Evolutionary conservation across 352 stramenopile species (phyloP).

Genomic region (Pythium chondricola): DNA sequence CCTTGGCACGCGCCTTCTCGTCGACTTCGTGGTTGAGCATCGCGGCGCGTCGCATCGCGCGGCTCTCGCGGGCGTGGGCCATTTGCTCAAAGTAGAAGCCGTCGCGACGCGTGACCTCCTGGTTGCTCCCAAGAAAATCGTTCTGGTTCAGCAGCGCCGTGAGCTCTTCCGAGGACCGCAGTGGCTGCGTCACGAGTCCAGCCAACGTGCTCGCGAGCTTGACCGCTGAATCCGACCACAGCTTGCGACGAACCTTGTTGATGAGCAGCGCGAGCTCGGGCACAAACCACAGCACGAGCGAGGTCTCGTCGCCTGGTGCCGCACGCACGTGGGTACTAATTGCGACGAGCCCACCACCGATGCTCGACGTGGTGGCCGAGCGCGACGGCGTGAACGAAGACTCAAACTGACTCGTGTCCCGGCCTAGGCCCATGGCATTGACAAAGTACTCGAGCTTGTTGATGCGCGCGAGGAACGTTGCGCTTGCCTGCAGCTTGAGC

Average conservation of each 20-base stretch:
- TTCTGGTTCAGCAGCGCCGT: constrained; percentile 36
- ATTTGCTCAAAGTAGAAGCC: constrained; percentile 84
- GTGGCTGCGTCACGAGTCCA: constrained; percentile 44
- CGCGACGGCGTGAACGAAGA: constrained; percentile 66
- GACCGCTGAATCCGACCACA: constrained; percentile 65
- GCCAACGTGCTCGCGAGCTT: constrained; percentile 64
- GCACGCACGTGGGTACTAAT: constrained; percentile 55
- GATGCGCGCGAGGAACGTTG: constrained; percentile 67
- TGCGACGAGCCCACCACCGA: constrained; percentile 34
- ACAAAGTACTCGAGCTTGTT: constrained; percentile 86
- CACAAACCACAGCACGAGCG: constrained; percentile 69
- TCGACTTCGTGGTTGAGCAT: constrained; percentile 59
- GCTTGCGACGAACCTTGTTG: constrained; percentile 52
- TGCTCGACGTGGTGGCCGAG: constrained; percentile 21
- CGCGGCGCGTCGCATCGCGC: constrained; percentile 38
- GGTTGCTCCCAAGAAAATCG: constrained; percentile 67
- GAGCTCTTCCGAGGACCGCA: constrained; percentile 69
- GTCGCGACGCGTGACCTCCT: constrained; percentile 69
- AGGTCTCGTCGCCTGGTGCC: constrained; percentile 66
- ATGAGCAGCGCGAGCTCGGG: constrained; percentile 66
- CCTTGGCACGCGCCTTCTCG: constrained; percentile 52
- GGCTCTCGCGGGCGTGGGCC: constrained; percentile 66
- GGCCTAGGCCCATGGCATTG: constrained; percentile 66
- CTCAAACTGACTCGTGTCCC: constrained; percentile 64
- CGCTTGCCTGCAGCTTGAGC: constrained; percentile 15